A percentile compares a stretch with the other conserved stretches of the same genome.
phyloP scores from a whole-genome alignment of 768 basidiomycete genomes.

The Dentipellis sp. region DNA sequence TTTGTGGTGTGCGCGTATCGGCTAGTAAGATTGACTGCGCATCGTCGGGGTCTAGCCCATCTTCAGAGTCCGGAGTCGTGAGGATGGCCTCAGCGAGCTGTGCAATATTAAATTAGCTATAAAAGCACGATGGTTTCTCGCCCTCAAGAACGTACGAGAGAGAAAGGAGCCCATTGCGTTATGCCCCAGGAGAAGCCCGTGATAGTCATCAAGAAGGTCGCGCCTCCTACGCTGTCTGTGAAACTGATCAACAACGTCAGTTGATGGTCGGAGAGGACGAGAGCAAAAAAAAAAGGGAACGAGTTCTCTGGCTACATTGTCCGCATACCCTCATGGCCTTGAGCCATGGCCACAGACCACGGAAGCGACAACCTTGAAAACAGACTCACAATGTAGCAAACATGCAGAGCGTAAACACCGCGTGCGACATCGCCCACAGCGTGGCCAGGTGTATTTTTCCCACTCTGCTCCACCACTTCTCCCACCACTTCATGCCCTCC shows the following conservation, averaged over 20 bases:
- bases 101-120: background rate
- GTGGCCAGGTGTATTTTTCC: constrained; percentile 50
- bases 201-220: constrained; percentile 66
- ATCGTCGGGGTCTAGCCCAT: constrained; percentile 19
- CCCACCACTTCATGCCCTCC: background rate
- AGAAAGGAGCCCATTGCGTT: constrained; percentile 88
- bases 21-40: constrained; percentile 27
- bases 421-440: constrained; percentile 73
- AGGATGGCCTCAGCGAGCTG: constrained; percentile 78
- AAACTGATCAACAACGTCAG: constrained; percentile 36
- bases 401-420: constrained; percentile 72
- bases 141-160: constrained; percentile 47
- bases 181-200: constrained; percentile 93
- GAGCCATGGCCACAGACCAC: background rate
- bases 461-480: constrained; percentile 8
- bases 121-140: background rate
- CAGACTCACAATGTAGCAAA: constrained; percentile 68
- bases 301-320: too few species aligned
- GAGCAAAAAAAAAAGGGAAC: too few species aligned
- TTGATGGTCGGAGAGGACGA: background rate
- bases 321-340: too few species aligned
- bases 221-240: constrained; percentile 56
- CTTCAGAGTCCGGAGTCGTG: constrained; percentile 37
- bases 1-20: constrained; percentile 25
- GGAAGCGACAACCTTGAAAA: background rate